phyloP scores from a whole-genome alignment of 148 eudicot genomes.

The Persicaria maculosa region DNA sequence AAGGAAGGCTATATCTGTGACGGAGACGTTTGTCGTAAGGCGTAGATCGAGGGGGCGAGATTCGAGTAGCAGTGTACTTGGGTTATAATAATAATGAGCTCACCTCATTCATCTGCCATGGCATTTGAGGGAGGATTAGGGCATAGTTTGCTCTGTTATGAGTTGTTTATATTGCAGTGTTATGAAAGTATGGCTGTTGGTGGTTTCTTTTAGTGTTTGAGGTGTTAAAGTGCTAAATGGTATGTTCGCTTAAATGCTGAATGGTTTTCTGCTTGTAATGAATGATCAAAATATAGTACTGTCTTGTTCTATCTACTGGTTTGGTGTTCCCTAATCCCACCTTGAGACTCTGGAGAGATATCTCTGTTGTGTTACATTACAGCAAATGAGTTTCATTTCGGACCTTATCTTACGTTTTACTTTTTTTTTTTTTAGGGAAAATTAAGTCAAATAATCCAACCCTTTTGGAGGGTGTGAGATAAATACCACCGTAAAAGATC shows the following conservation, averaged over 20 bases:
- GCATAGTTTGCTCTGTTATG: neutral
- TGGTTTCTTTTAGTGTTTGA: neutral
- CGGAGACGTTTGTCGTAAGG: slow-evolving; percentile 42
- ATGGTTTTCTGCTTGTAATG: neutral
- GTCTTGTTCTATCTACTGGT: too few relatives aligned
- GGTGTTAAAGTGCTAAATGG: neutral
- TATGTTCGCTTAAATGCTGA: neutral
- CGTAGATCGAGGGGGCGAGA: slow-evolving; percentile 12
- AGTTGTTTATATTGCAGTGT: neutral
- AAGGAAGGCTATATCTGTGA: slow-evolving; percentile 45
- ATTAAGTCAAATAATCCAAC: too few relatives aligned
- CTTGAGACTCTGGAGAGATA: too few relatives aligned
- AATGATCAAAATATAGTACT: neutral
- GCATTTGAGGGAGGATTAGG: neutral
- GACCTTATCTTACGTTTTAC: too few relatives aligned
- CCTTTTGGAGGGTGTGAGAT: too few relatives aligned
- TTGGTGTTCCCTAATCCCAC: too few relatives aligned
- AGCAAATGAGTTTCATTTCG: too few relatives aligned
- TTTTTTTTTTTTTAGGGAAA: too few relatives aligned
- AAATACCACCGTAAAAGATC: too few relatives aligned
- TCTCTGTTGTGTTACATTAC: too few relatives aligned
- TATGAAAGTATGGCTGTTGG: neutral
- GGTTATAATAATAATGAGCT: neutral
- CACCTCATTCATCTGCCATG: neutral
- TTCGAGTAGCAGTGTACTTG: neutral